Evolutionary conservation across 2,329 filamentous ascomycete species (phyloP).

Genomic region (Colletotrichum musicola): DNA sequence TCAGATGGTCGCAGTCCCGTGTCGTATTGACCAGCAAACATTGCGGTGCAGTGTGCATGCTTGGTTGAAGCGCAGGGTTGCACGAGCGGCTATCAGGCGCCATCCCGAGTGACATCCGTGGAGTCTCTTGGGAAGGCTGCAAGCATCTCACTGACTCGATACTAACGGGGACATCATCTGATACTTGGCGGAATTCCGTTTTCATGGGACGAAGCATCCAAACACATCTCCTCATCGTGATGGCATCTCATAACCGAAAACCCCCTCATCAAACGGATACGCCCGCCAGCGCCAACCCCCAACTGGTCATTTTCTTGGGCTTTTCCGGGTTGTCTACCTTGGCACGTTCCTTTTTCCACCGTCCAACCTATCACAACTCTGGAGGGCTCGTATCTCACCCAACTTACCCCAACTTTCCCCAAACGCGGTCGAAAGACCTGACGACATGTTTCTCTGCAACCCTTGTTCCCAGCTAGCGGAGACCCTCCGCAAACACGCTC

Average conservation of each 20-base stretch:
- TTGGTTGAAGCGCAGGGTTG: no score
- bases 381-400: background rate
- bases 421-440: background rate
- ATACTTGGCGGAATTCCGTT: no score
- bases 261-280: conserved; percentile 1
- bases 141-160: no score
- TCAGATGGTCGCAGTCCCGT: background rate
- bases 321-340: conserved; percentile 8
- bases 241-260: background rate
- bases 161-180: no score
- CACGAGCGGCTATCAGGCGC: no score
- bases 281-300: background rate
- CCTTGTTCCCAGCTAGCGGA: conserved; percentile 16
- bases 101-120: no score
- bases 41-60: no score
- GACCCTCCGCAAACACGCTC: conserved; percentile 17
- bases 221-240: background rate
- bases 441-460: background rate
- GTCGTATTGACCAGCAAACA: no score
- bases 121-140: no score
- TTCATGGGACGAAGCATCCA: no score
- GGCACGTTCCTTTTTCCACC: conserved; percentile 6
- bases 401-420: background rate
- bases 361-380: conserved; percentile 44
- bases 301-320: background rate